Evolutionary conservation across 2,329 filamentous ascomycete genomes (phyloP), one percentile per base, ranked within the genome.

Genomic region (Penicillium sp.): DNA sequence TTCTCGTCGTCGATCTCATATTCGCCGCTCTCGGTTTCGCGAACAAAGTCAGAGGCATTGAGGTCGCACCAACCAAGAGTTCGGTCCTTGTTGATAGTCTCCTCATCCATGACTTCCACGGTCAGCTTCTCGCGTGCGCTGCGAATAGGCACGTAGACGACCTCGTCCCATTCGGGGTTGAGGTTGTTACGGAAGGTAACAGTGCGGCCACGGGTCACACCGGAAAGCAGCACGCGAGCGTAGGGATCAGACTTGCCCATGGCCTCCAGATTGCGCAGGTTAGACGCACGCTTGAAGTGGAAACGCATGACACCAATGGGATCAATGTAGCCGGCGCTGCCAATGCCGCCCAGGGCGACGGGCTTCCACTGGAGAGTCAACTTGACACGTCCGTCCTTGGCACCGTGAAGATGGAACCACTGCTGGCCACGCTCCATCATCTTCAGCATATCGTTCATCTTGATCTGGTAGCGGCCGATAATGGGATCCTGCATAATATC

Each of bases 221-320:
- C 93, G 48, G 93, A 96, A 8, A 97, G 83, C 53, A 97, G 77
- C 1, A 97, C 89, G 42, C 93, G 88, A 23, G 88, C 90, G 68
- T 99, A 99, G 0, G 94, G 91, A 74, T 99, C 96, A 0, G 94
- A 97, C 77, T 97, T 97, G 76, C 94, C 94, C 75, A 99, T 86
- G 2, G 91, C 91, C 76, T 99, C 94, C 53, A 97, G 83, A 73
- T 99, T 99, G 59, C 92, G 90, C 43, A 99, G 83, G 67, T 93
- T 86, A 49, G 82, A 85, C 31, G 91, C 94, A 68, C 85, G 87
- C 78, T 90, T 85, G 80, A 97, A 93, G 75, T 99, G 93, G 65
- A 99, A 82, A 61, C 94, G 88, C 86, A 97, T 91, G 23, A 99
- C 92, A 76, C 94, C 94, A 64, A 99, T 90, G 0, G 94, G 94